Base-by-base conservation (phyloP, 2,329 filamentous ascomycete species). In the Hortaea werneckii region DNA sequence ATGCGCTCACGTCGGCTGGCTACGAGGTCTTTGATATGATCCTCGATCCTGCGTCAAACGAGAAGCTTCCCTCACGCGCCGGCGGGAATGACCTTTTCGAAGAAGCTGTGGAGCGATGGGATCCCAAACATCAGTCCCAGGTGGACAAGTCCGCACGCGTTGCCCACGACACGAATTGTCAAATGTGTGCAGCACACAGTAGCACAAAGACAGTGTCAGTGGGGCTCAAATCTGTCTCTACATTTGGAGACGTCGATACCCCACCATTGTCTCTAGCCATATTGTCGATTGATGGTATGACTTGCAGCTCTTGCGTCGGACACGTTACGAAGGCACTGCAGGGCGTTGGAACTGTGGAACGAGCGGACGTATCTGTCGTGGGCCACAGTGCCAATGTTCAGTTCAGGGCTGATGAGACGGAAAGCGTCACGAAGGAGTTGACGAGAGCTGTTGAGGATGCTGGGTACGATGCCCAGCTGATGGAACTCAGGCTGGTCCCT, bases 301-400 rank as follows among this genome's bases (percentile, higher is more conserved):
- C 75, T 2, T 79, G 76, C 56, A 73, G 73, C 43, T 69, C 75
- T 5, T 79, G 77, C 52, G 70, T 75, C 3, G 69, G 67, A 9
- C 65, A 68, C 27, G 66, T 79, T 41, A 72, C 67, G 0, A 61
- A 65, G 41, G 71, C 69, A 1, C 50, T 80, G 5, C 58, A 72
- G 45, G 60, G 68, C 35, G 55, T 71, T 6, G 48, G 64, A 1
- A 77, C 70, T 58, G 65, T 78, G 5, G 62, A 63, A 9, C 60
- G 65, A 38, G 70, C 71, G 30, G 68, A 72, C 30, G 67, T 79
- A 29, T 76, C 73, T 49, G 64, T 77, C 5, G 56, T 79, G 28
- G 68, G 41, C 7, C 50, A 52, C 26, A 52, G 48, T 12, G 52
- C 50, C 9, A 43, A 29, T 12, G 28, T 59, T 11, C 47, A 71